Evolutionary conservation across 2,329 filamentous ascomycete species (phyloP).

Genomic region (Ascochyta rabiei): DNA sequence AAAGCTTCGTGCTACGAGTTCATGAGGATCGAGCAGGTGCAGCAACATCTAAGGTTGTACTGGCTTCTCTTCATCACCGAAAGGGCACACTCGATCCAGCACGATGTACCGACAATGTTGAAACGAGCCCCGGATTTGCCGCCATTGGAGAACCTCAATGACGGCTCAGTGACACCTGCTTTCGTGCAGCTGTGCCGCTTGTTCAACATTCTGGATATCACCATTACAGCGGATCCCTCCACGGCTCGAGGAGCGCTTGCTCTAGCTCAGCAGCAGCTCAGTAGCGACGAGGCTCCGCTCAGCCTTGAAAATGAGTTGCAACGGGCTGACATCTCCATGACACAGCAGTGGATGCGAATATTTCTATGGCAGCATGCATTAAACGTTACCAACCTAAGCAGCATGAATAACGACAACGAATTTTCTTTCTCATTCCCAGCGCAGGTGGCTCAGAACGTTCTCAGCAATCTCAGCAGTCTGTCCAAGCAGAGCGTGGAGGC

Average conservation of each 20-base stretch:
- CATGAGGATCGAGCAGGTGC: slow-evolving; percentile 34
- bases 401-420: slow-evolving; percentile 36
- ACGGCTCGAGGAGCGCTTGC: slow-evolving; percentile 38
- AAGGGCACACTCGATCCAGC: slow-evolving; percentile 44
- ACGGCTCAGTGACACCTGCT: slow-evolving; percentile 40
- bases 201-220: slow-evolving; percentile 43
- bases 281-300: slow-evolving; percentile 34
- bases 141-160: slow-evolving; percentile 35
- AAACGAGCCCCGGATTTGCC: slow-evolving; percentile 40
- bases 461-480: slow-evolving; percentile 38
- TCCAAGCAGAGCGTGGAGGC: slow-evolving; percentile 42
- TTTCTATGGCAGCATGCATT: slow-evolving; percentile 47
- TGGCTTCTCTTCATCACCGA: slow-evolving; percentile 47
- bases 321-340: slow-evolving; percentile 47
- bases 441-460: slow-evolving; percentile 42
- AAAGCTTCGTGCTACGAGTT: slow-evolving; percentile 33
- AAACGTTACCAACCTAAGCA: slow-evolving; percentile 41
- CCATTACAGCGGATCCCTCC: slow-evolving; percentile 41
- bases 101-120: slow-evolving; percentile 42
- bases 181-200: slow-evolving; percentile 44
- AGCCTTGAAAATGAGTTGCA: slow-evolving; percentile 44
- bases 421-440: slow-evolving; percentile 46
- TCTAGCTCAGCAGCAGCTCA: slow-evolving; percentile 41
- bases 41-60: slow-evolving; percentile 41
- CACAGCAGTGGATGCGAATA: slow-evolving; percentile 48